Conservation (phyloP, 371 early-diverging fungal genomes). For the Zychaea mexicana region DNA sequence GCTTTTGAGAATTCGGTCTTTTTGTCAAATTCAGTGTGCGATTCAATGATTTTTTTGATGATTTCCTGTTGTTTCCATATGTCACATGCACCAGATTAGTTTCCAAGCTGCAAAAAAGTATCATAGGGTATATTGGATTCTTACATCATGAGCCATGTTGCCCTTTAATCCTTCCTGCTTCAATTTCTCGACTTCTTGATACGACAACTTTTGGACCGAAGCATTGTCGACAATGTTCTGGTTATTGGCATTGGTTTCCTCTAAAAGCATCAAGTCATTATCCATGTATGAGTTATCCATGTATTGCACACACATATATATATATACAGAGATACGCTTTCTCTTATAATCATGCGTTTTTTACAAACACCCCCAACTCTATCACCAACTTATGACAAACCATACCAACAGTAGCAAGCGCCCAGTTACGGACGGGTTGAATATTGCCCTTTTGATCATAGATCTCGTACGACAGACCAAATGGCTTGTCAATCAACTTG, state of each 20-base stretch:
- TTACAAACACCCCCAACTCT: neutral
- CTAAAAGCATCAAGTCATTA: conserved; percentile 17
- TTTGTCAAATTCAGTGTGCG: conserved; percentile 82
- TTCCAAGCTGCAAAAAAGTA: too few relatives aligned
- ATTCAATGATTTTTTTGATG: conserved; percentile 78
- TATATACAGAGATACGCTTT: too few relatives aligned
- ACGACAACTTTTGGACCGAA: conserved; percentile 77
- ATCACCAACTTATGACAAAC: neutral
- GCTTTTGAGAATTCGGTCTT: conserved; percentile 97
- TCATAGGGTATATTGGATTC: neutral
- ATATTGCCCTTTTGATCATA: conserved; percentile 54
- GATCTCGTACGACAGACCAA: conserved; percentile 87
- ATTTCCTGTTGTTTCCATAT: conserved; percentile 53
- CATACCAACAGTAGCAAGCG: conserved; percentile 48
- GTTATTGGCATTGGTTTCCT: conserved; percentile 88
- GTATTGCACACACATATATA: too few relatives aligned
- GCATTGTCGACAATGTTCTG: conserved; percentile 74
- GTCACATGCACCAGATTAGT: neutral
- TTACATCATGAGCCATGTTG: conserved; percentile 51
- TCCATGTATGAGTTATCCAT: too few relatives aligned
- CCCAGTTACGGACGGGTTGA: conserved; percentile 41
- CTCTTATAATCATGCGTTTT: neutral
- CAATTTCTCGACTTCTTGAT: conserved; percentile 83
- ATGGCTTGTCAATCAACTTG: conserved; percentile 82
- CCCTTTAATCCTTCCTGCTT: conserved; percentile 80